These are phyloP conservation scores for Amylocystis lapponica DNA, from an alignment of 768 basidiomycete genomes.

Conservation along the genomic window DNA sequence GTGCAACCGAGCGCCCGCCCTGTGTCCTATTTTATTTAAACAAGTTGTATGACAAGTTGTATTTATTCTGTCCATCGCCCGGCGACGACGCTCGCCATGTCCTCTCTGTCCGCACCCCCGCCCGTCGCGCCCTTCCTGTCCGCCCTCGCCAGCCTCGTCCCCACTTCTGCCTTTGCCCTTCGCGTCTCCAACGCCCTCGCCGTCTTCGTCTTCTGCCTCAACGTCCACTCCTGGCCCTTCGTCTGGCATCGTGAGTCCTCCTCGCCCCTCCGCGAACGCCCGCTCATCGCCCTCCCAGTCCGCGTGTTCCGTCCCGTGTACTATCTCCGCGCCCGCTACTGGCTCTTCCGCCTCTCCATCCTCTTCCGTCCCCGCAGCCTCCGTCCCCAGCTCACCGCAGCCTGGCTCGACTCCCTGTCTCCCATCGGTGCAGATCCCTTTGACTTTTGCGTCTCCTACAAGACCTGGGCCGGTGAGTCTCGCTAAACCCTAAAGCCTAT, in stretches of 20 bases:
- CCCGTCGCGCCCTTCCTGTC: too few relatives aligned
- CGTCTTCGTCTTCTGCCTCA: conserved; percentile 48
- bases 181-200: conserved; percentile 35
- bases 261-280: background rate
- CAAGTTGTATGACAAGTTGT: too few relatives aligned
- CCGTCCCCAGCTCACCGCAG: conserved; percentile 20
- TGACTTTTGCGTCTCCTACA: conserved; percentile 33
- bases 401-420: conserved; percentile 42
- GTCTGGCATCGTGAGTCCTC: conserved; percentile 60
- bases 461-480: conserved; percentile 52
- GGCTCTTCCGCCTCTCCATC: conserved; percentile 28
- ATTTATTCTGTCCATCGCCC: too few relatives aligned
- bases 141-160: too few relatives aligned
- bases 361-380: conserved; percentile 24
- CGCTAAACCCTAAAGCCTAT: background rate
- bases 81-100: too few relatives aligned
- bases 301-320: conserved; percentile 50
- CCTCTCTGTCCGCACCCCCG: too few relatives aligned
- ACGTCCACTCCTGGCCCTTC: conserved; percentile 56
- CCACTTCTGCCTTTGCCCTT: conserved; percentile 1
- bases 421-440: conserved; percentile 58
- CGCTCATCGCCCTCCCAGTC: conserved; percentile 27
- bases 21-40: too few relatives aligned
- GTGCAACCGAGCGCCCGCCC: too few relatives aligned
- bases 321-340: conserved; percentile 27